Evolutionary conservation across 2,329 filamentous ascomycete genomes (phyloP), one percentile per base, ranked within the genome.

Genomic region (Rutstroemia sp.): DNA sequence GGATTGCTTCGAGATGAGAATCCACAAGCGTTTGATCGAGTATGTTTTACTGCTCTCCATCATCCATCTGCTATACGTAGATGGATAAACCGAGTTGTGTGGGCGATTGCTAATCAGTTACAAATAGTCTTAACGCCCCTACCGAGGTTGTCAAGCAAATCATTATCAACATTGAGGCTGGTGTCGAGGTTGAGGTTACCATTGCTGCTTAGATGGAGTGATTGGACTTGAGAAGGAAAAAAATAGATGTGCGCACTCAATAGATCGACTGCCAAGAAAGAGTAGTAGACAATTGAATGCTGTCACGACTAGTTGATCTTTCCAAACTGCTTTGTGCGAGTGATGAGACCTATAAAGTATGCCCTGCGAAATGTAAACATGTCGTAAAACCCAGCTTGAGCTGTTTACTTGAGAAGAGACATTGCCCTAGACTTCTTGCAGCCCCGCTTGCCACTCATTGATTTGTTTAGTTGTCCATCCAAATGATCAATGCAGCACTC

Each of bases 1-100:
- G 94, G 94, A 97, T 76, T 86, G 83, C 77, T 99, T 82, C 78
- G 92, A 99, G 87, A 95, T 99, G 91, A 88, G 92, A 80, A 95
- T 96, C 76, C 91, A 96, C 86, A 96, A 96, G 88, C 88, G 92
- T 70, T 83, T 96, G 73, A 96, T 96, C 73, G 92, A 96, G 84
- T 89, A 74, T 70, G 84, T 82, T 4, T 38, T 17, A 19, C 6
- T 10, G 10, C 19, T 19, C 19, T 45, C 10, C 10, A 2, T 45
- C 10, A 21, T 30, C 27, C 27, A 10, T 30, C 27, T 8, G 10
- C 7, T 30, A 30, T 30, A 9, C 4, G 27, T 6, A 5, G 27
- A 30, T 30, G 5, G 9, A 30, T 10, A 30, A 10, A 30, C 7
- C 2, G 7, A 8, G 10, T 30, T 30, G 27, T 30, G 7, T 30